phyloP scores from a whole-genome alignment of 169 alveolate genomes.

The Plasmodium coatneyi region DNA sequence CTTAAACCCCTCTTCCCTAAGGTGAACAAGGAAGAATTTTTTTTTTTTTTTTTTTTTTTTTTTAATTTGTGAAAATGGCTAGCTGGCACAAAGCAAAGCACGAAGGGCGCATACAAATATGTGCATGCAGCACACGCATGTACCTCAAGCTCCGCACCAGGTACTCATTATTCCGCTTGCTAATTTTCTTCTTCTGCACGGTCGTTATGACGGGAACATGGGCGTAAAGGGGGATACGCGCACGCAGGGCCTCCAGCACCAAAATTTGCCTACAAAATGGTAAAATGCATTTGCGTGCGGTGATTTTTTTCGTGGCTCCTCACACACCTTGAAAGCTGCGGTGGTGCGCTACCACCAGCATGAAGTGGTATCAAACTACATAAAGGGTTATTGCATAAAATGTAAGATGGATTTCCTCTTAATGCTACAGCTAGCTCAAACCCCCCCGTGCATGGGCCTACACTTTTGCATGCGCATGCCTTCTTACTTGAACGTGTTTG shows the following conservation, averaged over 20 bases:
- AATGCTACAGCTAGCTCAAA: neutral
- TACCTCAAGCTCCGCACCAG: slow-evolving; percentile 62
- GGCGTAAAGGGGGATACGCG: slow-evolving; percentile 72
- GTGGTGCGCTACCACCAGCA: neutral
- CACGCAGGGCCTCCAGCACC: slow-evolving; percentile 73
- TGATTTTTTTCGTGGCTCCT: neutral
- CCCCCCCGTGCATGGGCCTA: neutral
- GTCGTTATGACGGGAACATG: slow-evolving; percentile 75
- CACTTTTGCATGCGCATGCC: neutral
- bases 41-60: neutral
- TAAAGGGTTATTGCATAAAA: neutral
- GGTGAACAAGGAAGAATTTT: neutral
- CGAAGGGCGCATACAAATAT: neutral
- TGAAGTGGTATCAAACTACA: neutral
- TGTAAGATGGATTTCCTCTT: neutral
- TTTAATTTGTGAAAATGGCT: neutral
- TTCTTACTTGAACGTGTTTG: slow-evolving; percentile 81
- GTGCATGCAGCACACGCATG: neutral
- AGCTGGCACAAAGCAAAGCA: neutral
- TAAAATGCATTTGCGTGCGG: neutral
- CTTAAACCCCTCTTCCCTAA: slow-evolving; percentile 61
- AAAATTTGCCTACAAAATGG: slow-evolving; percentile 54
- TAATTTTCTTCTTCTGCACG: slow-evolving; percentile 70
- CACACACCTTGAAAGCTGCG: neutral
- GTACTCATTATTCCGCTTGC: slow-evolving; percentile 76